phyloP scores from a whole-genome alignment of 1,284 basidiomycete genomes.

The Paramarasmius palmivorus region DNA sequence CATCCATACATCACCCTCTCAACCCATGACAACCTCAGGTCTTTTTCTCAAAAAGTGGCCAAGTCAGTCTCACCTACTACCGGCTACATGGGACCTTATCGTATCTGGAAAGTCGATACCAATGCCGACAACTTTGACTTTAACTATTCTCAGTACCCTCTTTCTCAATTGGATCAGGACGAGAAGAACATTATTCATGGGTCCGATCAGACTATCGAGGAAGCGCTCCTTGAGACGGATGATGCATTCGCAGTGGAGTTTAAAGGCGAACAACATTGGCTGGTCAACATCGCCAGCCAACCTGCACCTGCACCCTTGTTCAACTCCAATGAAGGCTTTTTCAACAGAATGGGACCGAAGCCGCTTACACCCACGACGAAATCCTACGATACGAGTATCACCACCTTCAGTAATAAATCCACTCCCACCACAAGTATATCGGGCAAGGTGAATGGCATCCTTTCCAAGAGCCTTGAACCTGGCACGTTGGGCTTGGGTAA shows the following conservation, averaged over 20 bases:
- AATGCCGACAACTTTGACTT: constrained; percentile 32
- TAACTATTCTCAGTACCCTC: constrained; percentile 36
- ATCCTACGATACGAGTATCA: constrained; percentile 21
- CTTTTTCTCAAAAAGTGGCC: constrained; percentile 42
- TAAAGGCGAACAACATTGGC: constrained; percentile 52
- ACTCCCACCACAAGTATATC: constrained; percentile 16
- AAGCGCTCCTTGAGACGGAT: constrained; percentile 55
- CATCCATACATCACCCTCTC: constrained; percentile 47
- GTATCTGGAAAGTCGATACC: constrained; percentile 57
- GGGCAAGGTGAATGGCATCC: constrained; percentile 21
- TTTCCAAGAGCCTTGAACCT: constrained; percentile 43
- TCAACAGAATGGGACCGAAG: constrained; percentile 41
- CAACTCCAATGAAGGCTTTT: constrained; percentile 56
- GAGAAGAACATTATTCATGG: constrained; percentile 33
- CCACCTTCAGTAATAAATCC: constrained; percentile 19
- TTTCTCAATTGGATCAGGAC: constrained; percentile 34
- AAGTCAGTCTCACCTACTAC: constrained; percentile 29
- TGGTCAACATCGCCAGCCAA: constrained; percentile 31
- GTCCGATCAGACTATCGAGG: constrained; percentile 50
- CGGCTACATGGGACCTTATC: constrained; percentile 37
- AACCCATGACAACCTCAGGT: constrained; percentile 45
- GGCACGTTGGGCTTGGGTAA: constrained; percentile 88
- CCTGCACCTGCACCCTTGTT: constrained; percentile 45
- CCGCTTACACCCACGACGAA: constrained; percentile 16
- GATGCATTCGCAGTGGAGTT: constrained; percentile 73